Evolutionary conservation across 2,329 filamentous ascomycete genomes (phyloP).

Genomic region (Fusarium austroafricanum): DNA sequence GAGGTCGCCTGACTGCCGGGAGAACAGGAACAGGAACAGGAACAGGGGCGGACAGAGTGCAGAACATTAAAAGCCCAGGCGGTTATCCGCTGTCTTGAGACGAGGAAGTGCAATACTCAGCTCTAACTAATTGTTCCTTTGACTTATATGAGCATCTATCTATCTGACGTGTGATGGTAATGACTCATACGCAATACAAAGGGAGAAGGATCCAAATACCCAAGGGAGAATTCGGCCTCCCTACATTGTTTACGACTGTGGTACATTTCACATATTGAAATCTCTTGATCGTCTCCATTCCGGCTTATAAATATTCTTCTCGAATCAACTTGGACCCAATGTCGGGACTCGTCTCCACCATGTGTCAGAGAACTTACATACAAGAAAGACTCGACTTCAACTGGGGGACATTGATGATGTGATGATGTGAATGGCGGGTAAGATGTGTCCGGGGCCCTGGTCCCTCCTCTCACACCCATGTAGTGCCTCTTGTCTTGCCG

Average conservation of each 20-base stretch:
- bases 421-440: conserved; percentile 12
- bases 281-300: conserved; percentile 8
- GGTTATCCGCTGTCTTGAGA: not conserved
- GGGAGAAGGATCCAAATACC: not conserved
- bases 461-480: conserved; percentile 19
- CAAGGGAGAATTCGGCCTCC: conserved; percentile 24
- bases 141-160: not conserved
- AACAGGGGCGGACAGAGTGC: not conserved
- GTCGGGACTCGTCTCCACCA: conserved; percentile 8
- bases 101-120: not conserved
- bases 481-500: conserved; percentile 15
- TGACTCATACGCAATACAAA: not conserved
- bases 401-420: conserved; percentile 5
- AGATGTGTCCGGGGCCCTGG: conserved; percentile 27
- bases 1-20: conserved; percentile 38
- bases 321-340: conserved; percentile 13
- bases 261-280: not conserved
- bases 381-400: conserved; percentile 10
- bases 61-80: too few relatives aligned
- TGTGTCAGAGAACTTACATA: conserved; percentile 19
- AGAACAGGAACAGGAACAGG: conserved; percentile 3
- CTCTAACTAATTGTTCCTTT: not conserved
- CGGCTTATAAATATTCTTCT: conserved; percentile 18
- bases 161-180: too few relatives aligned
- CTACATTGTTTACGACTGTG: conserved; percentile 1